Evolutionary conservation across 1,284 basidiomycete genomes (phyloP).

Genomic region (Fomes fomentarius): DNA sequence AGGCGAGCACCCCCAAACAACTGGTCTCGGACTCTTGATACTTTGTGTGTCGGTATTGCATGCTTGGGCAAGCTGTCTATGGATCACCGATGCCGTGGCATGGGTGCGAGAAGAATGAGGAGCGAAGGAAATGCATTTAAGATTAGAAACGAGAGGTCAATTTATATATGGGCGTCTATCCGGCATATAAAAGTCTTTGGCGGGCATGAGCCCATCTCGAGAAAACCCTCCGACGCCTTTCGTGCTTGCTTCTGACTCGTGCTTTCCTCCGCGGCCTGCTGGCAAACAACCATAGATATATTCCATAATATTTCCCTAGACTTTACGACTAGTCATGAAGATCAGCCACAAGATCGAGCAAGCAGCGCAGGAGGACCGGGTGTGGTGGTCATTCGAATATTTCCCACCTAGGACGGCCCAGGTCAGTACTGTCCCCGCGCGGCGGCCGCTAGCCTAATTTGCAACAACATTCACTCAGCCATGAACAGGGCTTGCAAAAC

Average conservation of each 20-base stretch:
- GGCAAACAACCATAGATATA: constrained; percentile 19
- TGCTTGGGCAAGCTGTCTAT: no score
- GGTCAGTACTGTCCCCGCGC: constrained; percentile 45
- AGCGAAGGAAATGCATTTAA: not conserved
- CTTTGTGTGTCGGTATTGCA: no score
- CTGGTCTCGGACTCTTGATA: no score
- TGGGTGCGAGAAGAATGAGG: not conserved
- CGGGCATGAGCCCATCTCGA: constrained; percentile 15
- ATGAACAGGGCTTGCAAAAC: constrained; percentile 84
- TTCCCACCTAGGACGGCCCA: constrained; percentile 96
- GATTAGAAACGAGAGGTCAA: not conserved
- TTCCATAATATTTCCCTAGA: constrained; percentile 19
- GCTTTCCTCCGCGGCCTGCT: constrained; percentile 10
- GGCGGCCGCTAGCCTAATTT: constrained; percentile 21
- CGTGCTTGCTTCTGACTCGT: constrained; percentile 18
- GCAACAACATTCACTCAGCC: constrained; percentile 10
- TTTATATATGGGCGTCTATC: constrained; percentile 18
- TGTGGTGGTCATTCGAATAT: constrained; percentile 98
- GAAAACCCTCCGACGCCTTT: constrained; percentile 4
- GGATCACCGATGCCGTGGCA: not conserved
- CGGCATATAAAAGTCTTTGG: constrained; percentile 6
- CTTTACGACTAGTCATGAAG: constrained; percentile 64
- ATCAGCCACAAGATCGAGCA: constrained; percentile 89
- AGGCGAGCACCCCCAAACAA: no score
- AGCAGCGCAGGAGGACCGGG: constrained; percentile 78